A percentile compares a stretch with the other conserved stretches of the same genome.
These are phyloP conservation scores for Sporisorium graminicola DNA, from an alignment of 1,284 basidiomycete genomes.

Conservation along the genomic window DNA sequence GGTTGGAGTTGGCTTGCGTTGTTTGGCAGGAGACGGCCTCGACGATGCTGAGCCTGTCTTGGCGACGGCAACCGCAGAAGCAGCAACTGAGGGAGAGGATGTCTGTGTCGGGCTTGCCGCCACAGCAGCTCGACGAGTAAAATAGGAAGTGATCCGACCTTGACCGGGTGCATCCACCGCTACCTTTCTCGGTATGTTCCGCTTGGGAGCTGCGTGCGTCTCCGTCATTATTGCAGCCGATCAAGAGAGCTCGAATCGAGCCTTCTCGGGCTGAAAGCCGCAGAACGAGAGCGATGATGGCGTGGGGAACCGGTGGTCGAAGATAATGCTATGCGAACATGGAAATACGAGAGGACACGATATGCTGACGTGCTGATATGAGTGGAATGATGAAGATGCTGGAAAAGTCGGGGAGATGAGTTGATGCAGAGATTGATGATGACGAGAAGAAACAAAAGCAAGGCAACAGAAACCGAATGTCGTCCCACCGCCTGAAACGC, in stretches of 20 bases:
- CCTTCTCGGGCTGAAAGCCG: not conserved
- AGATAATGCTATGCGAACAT: constrained; percentile 1
- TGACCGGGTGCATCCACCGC: constrained; percentile 16
- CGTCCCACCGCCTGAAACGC: not conserved
- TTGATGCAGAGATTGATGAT: constrained; percentile 6
- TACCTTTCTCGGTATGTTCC: constrained; percentile 21
- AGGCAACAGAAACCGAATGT: not conserved
- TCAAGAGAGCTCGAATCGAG: not conserved
- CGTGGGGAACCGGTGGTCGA: not conserved
- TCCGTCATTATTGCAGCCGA: constrained; percentile 4
- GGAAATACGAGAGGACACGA: not conserved
- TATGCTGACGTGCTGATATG: constrained; percentile 6
- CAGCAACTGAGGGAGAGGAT: constrained; percentile 15
- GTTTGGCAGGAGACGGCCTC: constrained; percentile 14
- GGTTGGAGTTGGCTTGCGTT: not conserved
- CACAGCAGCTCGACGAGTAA: constrained; percentile 15
- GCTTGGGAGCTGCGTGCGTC: constrained; percentile 20
- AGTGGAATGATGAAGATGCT: not conserved
- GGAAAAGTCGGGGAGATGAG: not conserved
- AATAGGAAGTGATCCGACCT: constrained; percentile 44
- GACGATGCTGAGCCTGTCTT: not conserved
- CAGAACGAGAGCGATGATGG: not conserved
- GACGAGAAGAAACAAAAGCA: not conserved
- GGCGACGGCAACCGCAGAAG: constrained; percentile 3
- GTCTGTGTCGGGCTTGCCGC: constrained; percentile 9